A percentile compares a stretch with the other conserved stretches of the same genome.
Evolutionary conservation across 139 green algal genomes (phyloP).

Genomic region (Chlamydomonas incerta): DNA sequence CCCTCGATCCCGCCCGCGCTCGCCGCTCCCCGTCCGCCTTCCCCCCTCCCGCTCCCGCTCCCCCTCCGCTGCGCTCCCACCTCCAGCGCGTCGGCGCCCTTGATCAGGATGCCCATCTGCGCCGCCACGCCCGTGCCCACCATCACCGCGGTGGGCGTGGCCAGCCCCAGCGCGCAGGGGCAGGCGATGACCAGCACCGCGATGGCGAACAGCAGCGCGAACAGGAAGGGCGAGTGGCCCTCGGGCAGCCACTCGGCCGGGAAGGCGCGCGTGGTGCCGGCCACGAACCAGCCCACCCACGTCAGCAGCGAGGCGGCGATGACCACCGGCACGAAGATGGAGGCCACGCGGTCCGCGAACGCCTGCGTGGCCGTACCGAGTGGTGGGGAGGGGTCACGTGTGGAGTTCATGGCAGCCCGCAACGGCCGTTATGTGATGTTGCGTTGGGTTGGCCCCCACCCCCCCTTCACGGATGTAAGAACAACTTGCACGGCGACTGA

Average conservation of each 20-base stretch:
- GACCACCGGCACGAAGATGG: slow-evolving; percentile 93
- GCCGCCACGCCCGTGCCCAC: slow-evolving; percentile 91
- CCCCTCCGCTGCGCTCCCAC: no score
- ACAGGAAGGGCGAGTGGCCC: slow-evolving; percentile 87
- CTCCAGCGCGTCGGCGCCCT: slow-evolving; percentile 73
- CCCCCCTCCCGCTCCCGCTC: not conserved
- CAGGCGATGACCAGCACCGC: slow-evolving; percentile 97
- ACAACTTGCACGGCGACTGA: no score
- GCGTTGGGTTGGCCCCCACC: no score
- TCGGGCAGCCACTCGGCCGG: slow-evolving; percentile 82
- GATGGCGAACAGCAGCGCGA: slow-evolving; percentile 96
- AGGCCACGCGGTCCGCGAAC: slow-evolving; percentile 87
- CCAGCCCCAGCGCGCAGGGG: slow-evolving; percentile 96
- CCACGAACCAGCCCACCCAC: slow-evolving; percentile 78
- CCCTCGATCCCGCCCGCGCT: no score
- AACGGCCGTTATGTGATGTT: no score
- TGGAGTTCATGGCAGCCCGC: not conserved
- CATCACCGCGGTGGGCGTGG: slow-evolving; percentile 99
- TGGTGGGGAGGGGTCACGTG: not conserved
- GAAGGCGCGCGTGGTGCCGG: slow-evolving; percentile 34
- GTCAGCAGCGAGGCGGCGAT: slow-evolving; percentile 83
- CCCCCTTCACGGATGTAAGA: no score
- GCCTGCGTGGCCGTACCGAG: slow-evolving; percentile 43
- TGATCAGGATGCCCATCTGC: slow-evolving; percentile 93
- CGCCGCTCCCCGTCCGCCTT: not conserved